A percentile compares a stretch with the other conserved stretches of the same genome.
phyloP scores from a whole-genome alignment of 352 stramenopile genomes.

The Poterioochromonas sp. region DNA sequence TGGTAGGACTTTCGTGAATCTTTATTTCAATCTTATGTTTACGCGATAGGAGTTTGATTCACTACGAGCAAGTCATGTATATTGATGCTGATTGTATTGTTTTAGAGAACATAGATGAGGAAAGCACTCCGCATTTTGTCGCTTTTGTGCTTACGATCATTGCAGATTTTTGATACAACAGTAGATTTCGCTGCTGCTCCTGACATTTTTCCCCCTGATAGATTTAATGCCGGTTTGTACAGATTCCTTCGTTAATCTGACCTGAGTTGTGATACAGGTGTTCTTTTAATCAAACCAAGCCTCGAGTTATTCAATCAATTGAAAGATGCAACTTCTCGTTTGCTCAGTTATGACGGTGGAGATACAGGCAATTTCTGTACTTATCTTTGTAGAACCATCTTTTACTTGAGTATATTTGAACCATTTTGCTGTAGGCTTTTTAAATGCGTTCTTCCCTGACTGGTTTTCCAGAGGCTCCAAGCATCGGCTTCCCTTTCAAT shows the following conservation, averaged over 20 bases:
- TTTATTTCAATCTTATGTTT: no score
- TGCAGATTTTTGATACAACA: conserved; percentile 43
- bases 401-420: not conserved
- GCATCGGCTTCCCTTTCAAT: conserved; percentile 53
- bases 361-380: no score
- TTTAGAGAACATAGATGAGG: conserved; percentile 54
- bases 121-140: conserved; percentile 43
- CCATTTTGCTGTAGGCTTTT: no score
- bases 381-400: not conserved
- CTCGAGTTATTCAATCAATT: conserved; percentile 33
- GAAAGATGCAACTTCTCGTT: not conserved
- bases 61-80: conserved; percentile 64
- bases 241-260: no score
- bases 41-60: no score
- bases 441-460: conserved; percentile 60
- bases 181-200: conserved; percentile 56
- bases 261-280: no score
- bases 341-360: conserved; percentile 56
- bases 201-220: conserved; percentile 60
- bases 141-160: conserved; percentile 23
- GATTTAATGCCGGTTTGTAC: conserved; percentile 66
- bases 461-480: conserved; percentile 53
- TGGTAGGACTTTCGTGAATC: no score
- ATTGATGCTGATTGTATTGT: conserved; percentile 64
- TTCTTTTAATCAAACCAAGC: conserved; percentile 55